Conservation (phyloP, 805 yeast genomes). For the Cyberlindnera misumaiensis region DNA sequence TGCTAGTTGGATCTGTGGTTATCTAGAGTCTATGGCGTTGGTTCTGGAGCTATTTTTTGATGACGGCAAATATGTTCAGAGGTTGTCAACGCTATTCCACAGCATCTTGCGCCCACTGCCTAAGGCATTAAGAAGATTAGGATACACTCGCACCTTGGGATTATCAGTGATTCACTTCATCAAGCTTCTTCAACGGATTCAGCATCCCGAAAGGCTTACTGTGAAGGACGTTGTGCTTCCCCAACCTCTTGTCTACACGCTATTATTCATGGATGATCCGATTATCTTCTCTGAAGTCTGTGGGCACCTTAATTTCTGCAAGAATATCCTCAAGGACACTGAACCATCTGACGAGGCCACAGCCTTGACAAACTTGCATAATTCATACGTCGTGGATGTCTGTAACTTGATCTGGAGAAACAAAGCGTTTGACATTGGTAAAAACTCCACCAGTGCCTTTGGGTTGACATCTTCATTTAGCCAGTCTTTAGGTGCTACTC, state of each 20-base stretch:
- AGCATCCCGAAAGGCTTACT: conserved; percentile 15
- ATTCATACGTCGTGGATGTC: conserved; percentile 47
- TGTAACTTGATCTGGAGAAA: conserved; percentile 54
- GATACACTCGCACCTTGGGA: conserved; percentile 7
- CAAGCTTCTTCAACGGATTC: conserved; percentile 12
- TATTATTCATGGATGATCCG: conserved; percentile 38
- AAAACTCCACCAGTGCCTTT: conserved; percentile 27
- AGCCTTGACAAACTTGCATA: conserved; percentile 32
- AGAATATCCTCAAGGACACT: conserved; percentile 9
- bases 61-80: not conserved
- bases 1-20: conserved; percentile 8
- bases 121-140: not conserved
- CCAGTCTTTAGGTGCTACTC: conserved; percentile 16
- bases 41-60: conserved; percentile 1
- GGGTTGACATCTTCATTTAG: conserved; percentile 25
- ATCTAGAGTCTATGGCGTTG: conserved; percentile 4
- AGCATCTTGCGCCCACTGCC: not conserved
- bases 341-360: conserved; percentile 12
- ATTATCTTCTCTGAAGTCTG: conserved; percentile 39
- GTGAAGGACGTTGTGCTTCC: conserved; percentile 30
- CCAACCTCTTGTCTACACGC: conserved; percentile 30
- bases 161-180: conserved; percentile 8
- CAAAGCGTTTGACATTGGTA: conserved; percentile 36
- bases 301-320: conserved; percentile 36
- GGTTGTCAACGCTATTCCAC: not conserved